phyloP scores from a whole-genome alignment of 805 yeast species.

The Komagataella pseudopastoris region DNA sequence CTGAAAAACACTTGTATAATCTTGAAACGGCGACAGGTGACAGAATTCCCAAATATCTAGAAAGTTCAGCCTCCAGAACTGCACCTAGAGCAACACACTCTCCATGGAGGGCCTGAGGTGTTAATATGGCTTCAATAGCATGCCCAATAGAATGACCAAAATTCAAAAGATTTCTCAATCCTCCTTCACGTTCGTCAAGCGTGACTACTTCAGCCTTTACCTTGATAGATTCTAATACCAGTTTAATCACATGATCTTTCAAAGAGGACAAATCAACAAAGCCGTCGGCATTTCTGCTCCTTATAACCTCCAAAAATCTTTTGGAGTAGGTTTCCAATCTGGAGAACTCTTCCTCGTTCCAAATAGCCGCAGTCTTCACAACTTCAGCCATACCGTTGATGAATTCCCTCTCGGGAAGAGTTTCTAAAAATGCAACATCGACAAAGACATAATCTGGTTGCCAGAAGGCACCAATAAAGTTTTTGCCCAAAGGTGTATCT shows the following conservation, averaged over 20 bases:
- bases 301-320: constrained; percentile 55
- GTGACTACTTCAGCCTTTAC: constrained; percentile 94
- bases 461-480: constrained; percentile 94
- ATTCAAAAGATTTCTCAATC: constrained; percentile 80
- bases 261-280: constrained; percentile 55
- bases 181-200: constrained; percentile 89
- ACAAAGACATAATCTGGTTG: constrained; percentile 85
- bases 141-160: constrained; percentile 98
- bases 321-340: constrained; percentile 71
- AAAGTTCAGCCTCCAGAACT: constrained; percentile 86
- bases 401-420: constrained; percentile 87
- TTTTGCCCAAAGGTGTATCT: constrained; percentile 92
- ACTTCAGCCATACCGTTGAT: constrained; percentile 98
- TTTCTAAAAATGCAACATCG: constrained; percentile 75
- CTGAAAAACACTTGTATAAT: constrained; percentile 64
- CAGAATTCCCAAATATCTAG: constrained; percentile 82
- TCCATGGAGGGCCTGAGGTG: constrained; percentile 94
- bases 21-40: constrained; percentile 93
- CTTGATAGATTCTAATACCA: constrained; percentile 73
- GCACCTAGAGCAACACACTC: constrained; percentile 99
- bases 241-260: constrained; percentile 57
- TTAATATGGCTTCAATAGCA: constrained; percentile 93
- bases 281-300: constrained; percentile 24
- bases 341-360: constrained; percentile 83
- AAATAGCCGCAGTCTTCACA: constrained; percentile 93